Conservation (phyloP, 371 early-diverging fungal genomes). For the Funneliformis caledonium region DNA sequence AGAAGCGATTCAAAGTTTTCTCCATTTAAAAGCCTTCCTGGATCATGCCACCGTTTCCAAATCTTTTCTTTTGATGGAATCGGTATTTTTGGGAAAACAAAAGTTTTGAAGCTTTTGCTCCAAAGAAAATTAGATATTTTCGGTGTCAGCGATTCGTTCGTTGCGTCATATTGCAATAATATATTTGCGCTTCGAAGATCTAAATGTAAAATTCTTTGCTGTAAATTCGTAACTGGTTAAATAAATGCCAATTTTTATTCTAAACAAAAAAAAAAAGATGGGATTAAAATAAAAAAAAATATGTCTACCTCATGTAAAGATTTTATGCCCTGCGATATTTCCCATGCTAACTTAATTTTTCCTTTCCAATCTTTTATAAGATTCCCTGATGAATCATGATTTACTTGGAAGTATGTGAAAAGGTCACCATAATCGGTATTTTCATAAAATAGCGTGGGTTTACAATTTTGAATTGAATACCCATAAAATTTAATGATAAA, state of each 20-base stretch:
- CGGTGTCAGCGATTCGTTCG: background rate
- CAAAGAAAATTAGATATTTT: slow-evolving; percentile 5
- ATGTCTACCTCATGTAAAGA: slow-evolving; percentile 10
- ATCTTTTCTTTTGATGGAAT: background rate
- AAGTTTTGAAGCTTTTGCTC: background rate
- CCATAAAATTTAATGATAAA: background rate
- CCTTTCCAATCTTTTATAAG: background rate
- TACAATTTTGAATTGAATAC: background rate
- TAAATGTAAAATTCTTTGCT: background rate
- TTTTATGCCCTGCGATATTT: background rate
- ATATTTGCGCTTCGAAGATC: slow-evolving; percentile 21
- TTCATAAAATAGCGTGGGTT: background rate
- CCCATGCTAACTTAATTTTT: background rate
- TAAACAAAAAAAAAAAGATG: background rate
- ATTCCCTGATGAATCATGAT: background rate
- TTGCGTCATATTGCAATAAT: background rate
- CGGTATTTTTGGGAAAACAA: background rate
- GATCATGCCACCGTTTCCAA: slow-evolving; percentile 6
- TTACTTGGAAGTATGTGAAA: background rate
- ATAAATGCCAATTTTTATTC: background rate
- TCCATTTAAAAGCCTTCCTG: background rate
- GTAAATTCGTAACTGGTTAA: background rate
- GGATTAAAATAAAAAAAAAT: background rate
- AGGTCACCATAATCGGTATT: background rate
- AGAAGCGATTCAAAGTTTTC: background rate